Evolutionary conservation across 2,329 filamentous ascomycete genomes (phyloP).

Genomic region (Alternaria triticimaculans): DNA sequence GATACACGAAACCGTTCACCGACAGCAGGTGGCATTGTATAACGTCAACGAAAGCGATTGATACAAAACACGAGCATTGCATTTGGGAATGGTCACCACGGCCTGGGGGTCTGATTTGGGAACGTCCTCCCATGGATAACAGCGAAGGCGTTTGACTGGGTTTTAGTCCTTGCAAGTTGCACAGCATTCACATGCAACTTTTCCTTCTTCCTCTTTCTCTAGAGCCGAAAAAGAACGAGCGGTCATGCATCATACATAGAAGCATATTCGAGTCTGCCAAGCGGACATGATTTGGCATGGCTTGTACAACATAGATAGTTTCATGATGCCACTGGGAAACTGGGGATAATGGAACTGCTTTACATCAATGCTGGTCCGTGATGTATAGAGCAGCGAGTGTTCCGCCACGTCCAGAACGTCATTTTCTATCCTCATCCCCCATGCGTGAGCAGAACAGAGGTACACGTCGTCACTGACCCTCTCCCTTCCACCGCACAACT

Average conservation of each 20-base stretch:
- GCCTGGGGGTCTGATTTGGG: conserved; percentile 10
- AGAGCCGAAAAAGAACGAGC: background rate
- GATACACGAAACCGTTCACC: background rate
- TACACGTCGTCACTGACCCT: background rate
- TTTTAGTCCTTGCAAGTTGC: conserved; percentile 1
- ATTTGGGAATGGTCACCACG: conserved; percentile 15
- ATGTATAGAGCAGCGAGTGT: too few species aligned
- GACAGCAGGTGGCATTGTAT: conserved; percentile 9
- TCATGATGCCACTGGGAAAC: background rate
- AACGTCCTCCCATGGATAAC: conserved; percentile 6
- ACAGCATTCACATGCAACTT: background rate
- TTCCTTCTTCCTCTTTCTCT: background rate
- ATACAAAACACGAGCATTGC: conserved; percentile 19
- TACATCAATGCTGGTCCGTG: background rate
- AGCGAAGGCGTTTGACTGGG: conserved; percentile 20
- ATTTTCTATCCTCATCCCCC: background rate
- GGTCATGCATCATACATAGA: background rate
- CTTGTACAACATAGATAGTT: background rate
- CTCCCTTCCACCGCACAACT: background rate
- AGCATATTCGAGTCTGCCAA: background rate
- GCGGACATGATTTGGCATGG: background rate
- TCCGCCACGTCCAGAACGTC: background rate
- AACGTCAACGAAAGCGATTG: conserved; percentile 10
- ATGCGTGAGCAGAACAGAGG: background rate
- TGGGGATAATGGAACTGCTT: background rate